phyloP scores from a whole-genome alignment of 225 moss, liverwort and hornwort species.

The Pseudoscleropodium purum region DNA sequence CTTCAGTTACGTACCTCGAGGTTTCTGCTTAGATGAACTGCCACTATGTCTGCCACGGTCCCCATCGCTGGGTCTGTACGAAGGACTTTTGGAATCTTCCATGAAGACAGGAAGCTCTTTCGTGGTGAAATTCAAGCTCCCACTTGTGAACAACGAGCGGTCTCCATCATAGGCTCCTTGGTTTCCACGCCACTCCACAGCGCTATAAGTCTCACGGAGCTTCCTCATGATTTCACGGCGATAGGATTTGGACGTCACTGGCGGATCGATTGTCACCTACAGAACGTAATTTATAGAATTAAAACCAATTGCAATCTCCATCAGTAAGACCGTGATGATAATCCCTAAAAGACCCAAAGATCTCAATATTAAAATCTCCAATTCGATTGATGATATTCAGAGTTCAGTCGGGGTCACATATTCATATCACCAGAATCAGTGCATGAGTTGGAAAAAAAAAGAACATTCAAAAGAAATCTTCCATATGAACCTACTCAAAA shows the following conservation, averaged over 20 bases:
- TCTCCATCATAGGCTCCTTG: conserved; percentile 77
- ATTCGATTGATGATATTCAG: not conserved
- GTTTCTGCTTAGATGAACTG: conserved; percentile 1
- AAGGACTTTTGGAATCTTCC: conserved; percentile 43
- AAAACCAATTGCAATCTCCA: not conserved
- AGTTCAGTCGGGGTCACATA: not conserved
- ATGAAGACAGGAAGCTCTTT: conserved; percentile 46
- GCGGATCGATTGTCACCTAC: conserved; percentile 60
- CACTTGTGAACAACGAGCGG: conserved; percentile 65
- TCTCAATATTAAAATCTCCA: not conserved
- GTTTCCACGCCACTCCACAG: conserved; percentile 37
- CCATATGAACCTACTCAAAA: not conserved
- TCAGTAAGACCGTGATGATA: not conserved
- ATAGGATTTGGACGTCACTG: conserved; percentile 34
- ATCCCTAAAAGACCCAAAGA: not conserved
- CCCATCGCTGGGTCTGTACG: conserved; percentile 8
- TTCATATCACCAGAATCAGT: not conserved
- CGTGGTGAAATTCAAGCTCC: conserved; percentile 33
- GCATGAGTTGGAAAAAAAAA: not conserved
- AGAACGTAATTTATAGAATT: not conserved
- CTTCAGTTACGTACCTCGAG: not conserved
- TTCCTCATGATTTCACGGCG: conserved; percentile 63
- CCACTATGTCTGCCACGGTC: conserved; percentile 9
- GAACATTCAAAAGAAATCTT: not conserved
- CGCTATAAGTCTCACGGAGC: conserved; percentile 50